Conservation (phyloP, 495 filamentous ascomycete genomes). For the Annulohypoxylon bovei region DNA sequence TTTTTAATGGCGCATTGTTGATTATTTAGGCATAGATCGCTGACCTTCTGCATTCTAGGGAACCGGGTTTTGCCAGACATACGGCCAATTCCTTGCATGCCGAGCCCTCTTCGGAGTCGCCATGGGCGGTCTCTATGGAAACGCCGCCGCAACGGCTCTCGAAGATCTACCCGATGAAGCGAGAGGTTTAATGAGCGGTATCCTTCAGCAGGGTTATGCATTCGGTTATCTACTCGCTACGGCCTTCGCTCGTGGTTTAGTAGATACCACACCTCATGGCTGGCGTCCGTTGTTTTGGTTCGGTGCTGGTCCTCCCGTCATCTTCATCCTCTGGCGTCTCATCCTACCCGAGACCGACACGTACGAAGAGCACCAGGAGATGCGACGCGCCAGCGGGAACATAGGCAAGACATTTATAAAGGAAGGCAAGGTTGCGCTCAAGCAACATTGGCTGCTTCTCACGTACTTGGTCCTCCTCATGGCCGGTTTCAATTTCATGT, state of each 20-base stretch:
- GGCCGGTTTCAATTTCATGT: slow-evolving; percentile 95
- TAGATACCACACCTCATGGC: slow-evolving; percentile 75
- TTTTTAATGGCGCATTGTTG: background rate
- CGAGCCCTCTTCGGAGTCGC: slow-evolving; percentile 88
- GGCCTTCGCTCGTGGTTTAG: slow-evolving; percentile 77
- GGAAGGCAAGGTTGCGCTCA: slow-evolving; percentile 80
- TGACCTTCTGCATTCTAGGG: slow-evolving; percentile 52
- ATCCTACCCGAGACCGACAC: slow-evolving; percentile 79
- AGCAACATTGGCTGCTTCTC: slow-evolving; percentile 80
- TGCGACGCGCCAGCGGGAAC: slow-evolving; percentile 64
- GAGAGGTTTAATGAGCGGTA: slow-evolving; percentile 79
- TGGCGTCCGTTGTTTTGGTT: slow-evolving; percentile 93
- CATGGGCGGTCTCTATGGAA: slow-evolving; percentile 90
- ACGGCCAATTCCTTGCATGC: slow-evolving; percentile 79
- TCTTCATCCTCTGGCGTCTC: slow-evolving; percentile 82
- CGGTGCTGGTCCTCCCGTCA: slow-evolving; percentile 78
- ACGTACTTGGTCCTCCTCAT: slow-evolving; percentile 85
- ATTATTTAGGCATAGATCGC: slow-evolving; percentile 10
- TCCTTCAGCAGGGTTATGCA: slow-evolving; percentile 89
- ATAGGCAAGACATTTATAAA: slow-evolving; percentile 70
- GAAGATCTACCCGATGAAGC: slow-evolving; percentile 83
- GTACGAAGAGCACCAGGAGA: slow-evolving; percentile 68
- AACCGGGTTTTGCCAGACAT: slow-evolving; percentile 82
- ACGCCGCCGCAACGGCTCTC: slow-evolving; percentile 84
- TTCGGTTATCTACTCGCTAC: slow-evolving; percentile 87